Evolutionary conservation across 2,329 filamentous ascomycete species (phyloP), one percentile per base, ranked within the genome.

Genomic region (Magnaporthiopsis poae): DNA sequence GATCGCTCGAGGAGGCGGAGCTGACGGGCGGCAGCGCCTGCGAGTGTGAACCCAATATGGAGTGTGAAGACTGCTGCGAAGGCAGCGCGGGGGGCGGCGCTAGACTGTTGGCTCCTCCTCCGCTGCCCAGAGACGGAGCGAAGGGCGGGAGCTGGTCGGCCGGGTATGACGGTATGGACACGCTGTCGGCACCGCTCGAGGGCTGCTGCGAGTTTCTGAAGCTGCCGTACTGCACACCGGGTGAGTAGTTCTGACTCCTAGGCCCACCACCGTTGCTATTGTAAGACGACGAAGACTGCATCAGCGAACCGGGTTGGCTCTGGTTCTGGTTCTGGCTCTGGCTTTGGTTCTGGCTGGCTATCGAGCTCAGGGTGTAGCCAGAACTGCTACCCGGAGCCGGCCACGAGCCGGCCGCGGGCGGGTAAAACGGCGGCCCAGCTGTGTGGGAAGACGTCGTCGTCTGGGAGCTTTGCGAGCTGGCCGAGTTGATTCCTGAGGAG

Each of bases 401-500:
- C 56, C 62, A 64, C 25, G 25, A n/a, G n/a, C 33, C 36, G 7
- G 27, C 5, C 11, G 35, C 35, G 8, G 61, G 52, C 67, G 77
- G 76, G 72, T 88, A 89, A 36, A 36, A 36, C 35, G 35, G 35
- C 11, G 35, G 1, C 11, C 11, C 11, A 12, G 35, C 35, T 13
- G 35, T 36, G 35, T 36, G 35, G 11, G 35, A 3, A 36, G 81
- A 31, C 3, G 31, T 31, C 31, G 31, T 79, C 65, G 81, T 80
- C 70, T 84, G 81, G 27, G 86, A 84, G 71, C 82, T 80, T 66
- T 80, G 80, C 12, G 84, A 84, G 73, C 83, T 84, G 72, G 79
- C 82, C 69, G 82, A 86, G 69, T 87, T 84, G 66, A 88, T 80
- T 69, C 84, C 83, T 65, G 85, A 85, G 31, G 86, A 83, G 71